phyloP scores from a whole-genome alignment of 768 basidiomycete genomes.

The Mycena capillaripes region DNA sequence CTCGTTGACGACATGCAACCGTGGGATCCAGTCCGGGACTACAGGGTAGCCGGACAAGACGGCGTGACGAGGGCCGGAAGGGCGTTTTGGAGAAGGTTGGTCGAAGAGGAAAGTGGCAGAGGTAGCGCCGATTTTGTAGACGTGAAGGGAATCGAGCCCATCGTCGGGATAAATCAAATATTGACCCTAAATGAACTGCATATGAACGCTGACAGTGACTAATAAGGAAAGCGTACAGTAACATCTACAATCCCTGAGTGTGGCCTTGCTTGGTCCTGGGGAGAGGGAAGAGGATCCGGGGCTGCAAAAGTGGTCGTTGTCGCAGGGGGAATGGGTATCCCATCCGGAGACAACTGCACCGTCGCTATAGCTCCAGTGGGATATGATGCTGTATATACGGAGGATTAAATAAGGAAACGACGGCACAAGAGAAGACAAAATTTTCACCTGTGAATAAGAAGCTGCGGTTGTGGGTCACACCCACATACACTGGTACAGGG shows the following conservation, averaged over 20 bases:
- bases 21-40: conserved; percentile 15
- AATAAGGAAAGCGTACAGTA: conserved; percentile 4
- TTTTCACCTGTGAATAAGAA: conserved; percentile 26
- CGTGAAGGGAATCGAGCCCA: conserved; percentile 28
- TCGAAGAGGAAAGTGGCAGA: conserved; percentile 30
- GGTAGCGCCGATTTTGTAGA: conserved; percentile 27
- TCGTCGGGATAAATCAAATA: conserved; percentile 29
- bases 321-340: conserved; percentile 22
- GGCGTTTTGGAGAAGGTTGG: conserved; percentile 21
- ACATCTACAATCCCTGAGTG: conserved; percentile 31
- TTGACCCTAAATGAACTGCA: conserved; percentile 4
- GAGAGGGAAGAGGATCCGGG: conserved; percentile 25
- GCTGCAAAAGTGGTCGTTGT: conserved; percentile 24
- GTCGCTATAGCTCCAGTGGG: conserved; percentile 24
- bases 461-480: conserved; percentile 24
- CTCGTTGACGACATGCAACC: conserved; percentile 29
- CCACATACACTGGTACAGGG: conserved; percentile 28
- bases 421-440: not conserved
- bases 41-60: conserved; percentile 24
- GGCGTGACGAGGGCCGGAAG: conserved; percentile 27
- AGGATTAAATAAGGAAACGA: not conserved
- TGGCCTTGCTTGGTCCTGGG: conserved; percentile 28
- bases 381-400: conserved; percentile 2
- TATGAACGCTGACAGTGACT: not conserved
- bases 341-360: conserved; percentile 5